Base-by-base conservation (phyloP, 1,139 yeast species). In the Suhomyces chickasaworum region DNA sequence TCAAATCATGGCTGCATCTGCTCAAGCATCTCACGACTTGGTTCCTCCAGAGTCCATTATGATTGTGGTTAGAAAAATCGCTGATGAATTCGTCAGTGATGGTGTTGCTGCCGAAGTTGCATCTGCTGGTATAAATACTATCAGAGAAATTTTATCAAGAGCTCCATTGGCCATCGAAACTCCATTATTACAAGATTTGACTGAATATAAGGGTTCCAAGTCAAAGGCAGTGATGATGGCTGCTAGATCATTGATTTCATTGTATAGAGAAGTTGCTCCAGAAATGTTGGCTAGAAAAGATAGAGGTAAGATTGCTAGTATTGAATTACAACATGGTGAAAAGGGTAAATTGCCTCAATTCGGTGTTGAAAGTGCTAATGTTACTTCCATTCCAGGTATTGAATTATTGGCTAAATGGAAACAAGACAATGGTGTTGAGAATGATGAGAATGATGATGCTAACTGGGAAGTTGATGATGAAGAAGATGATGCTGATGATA, bases 31-130 rank as follows among this genome's bases (percentile, higher is more conserved):
- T 25, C 99, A 93, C 64, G 98, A 95, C 60, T 76, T 91, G 60
- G 97, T 93, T 7, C 99, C 99, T 27, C 99, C 99, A 1, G 99
- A 95, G 64, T 81, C 83, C 12, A 81, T 93, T 48, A 73, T 79
- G 41, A 83, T 86, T 41, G 82, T 93, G 54, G 85, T 93, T 8
- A 80, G 96, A 50, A 93, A 91, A 64, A 84, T 93, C 57, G 98
- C 99, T 2, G 96, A 93, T 68, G 99, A 95, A 68, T 93, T 93
- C 61, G 97, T 93, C 39, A 88, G 96, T 57, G 98, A 93, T 63
- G 99, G 99, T 74, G 99, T 93, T 33, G 90, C 98, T 9, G 85
- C 96, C 20, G 97, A 93, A 68, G 99, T 91, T 46, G 97, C 98
- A 10, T 90, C 97, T 42, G 98, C 98, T 3, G 99, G 99, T 59